Base-by-base conservation (phyloP, 306 rosid species). In the Lathyrus aphaca region DNA sequence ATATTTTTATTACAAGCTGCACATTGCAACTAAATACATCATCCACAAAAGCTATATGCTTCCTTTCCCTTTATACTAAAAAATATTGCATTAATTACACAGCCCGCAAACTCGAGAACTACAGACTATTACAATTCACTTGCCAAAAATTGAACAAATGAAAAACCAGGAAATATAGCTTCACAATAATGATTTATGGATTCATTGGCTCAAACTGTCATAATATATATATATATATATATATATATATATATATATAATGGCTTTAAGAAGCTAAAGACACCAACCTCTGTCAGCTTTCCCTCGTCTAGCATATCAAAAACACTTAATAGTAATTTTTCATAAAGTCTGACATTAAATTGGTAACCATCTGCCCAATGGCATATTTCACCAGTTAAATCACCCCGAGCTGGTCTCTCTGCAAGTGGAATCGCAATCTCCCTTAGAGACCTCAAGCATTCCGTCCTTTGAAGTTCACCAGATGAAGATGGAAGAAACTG, bases 291-390 rank as follows among this genome's bases (percentile, higher is more conserved):
- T 39, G 97, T 87, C 76, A 94, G 79, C 80, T 84, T 91, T 80
- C 99, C 97, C 83, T 91, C 97, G 60, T 94, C 99, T 75, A 94
- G 79, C 90, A 94, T 89, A 84, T 94, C 99, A 72, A 94, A 91
- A 71, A 94, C 97, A 71, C 96, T 88, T 59, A 84, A 81, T 71
- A 94, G 99, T 57, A 94, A 82, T 78, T 90, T 94, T 86, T 94
- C 99, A 46, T 94, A 94, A 15, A 94, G 86, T 82, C 87, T 86
- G 83, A 94, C 91, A 73, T 88, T 94, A 11, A 94, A 78, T 80
- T 80, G 91, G 86, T 91, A 94, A 69, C 99, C 99, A 82, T 91
- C 99, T 35, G 97, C 89, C 99, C 99, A 94, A 68, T 94, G 99
- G 75, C 99, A 94, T 69, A 94, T 92, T 91, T 94, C 97, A 64